Evolutionary conservation across 1,284 basidiomycete genomes (phyloP), one percentile per base, ranked within the genome.

Genomic region (Naganishia sp.): DNA sequence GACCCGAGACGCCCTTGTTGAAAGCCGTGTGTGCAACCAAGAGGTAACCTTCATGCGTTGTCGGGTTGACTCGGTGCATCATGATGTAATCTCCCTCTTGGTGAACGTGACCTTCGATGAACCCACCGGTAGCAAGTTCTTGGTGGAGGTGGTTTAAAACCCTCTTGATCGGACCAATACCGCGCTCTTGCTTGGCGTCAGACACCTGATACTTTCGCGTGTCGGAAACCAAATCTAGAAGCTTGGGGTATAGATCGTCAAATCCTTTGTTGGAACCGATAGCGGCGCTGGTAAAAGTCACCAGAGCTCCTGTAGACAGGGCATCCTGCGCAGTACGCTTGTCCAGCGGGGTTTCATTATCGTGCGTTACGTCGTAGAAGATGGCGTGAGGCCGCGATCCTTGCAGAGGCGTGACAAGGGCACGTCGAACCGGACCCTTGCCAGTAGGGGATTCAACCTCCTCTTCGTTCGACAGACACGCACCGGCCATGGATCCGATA

Each of bases 21-120:
- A 94, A 96, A 0, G 92, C 92, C 0, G 90, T 94, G 72, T 94
- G 93, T 1, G 90, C 90, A 21, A 97, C 85, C 21, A 97, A 83
- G 48, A 97, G 76, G 78, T 94, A 97, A 0, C 94, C 94, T 75
- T 90, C 90, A 79, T 93, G 92, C 0, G 90, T 91, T n/a, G 80
- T 80, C 0, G 94, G 93, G 72, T 96, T 90, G 5, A 96, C 89
- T 33, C 94, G 88, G 74, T 94, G 91, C 45, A 95, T 82, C 59
- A 90, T 85, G 70, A 97, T 94, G 78, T 97, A 97, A 25, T 94
- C 87, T 70, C 90, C 92, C 76, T 97, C 94, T 77, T 96, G 92
- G 74, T 94, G 93, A 13, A 97, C 91, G 79, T 96, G 92, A 0
- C 92, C 94, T 77, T 97, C 94, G 69, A 87, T 86, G 71, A 85